phyloP scores from a whole-genome alignment of 2,329 filamentous ascomycete species.

The Arthrobotrys conoides region DNA sequence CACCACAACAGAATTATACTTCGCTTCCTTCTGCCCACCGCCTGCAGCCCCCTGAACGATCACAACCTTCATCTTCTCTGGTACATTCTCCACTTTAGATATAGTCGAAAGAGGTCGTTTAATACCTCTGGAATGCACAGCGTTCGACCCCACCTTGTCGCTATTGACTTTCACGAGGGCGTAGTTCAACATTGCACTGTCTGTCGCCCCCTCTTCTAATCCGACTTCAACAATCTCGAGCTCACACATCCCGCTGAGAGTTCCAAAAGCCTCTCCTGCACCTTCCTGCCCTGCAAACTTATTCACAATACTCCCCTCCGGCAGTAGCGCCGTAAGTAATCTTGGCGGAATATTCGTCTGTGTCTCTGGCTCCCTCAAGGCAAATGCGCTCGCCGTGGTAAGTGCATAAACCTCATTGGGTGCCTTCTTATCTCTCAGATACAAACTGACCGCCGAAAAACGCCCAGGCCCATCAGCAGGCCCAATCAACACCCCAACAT shows the following conservation, averaged over 20 bases:
- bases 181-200: conserved; percentile 45
- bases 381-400: conserved; percentile 48
- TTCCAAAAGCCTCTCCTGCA: conserved; percentile 36
- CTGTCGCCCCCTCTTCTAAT: neutral
- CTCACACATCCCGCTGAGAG: conserved; percentile 44
- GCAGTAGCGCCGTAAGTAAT: conserved; percentile 35
- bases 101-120: conserved; percentile 12
- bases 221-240: conserved; percentile 37
- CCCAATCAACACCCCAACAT: conserved; percentile 49
- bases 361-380: conserved; percentile 40
- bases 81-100: conserved; percentile 17
- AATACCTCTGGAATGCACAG: conserved; percentile 28
- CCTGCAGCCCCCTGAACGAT: conserved; percentile 27
- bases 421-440: conserved; percentile 38
- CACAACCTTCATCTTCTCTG: conserved; percentile 34
- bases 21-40: conserved; percentile 38
- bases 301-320: conserved; percentile 49
- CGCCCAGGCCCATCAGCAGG: conserved; percentile 44
- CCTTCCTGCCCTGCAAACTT: conserved; percentile 28
- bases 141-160: conserved; percentile 35
- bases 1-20: conserved; percentile 37
- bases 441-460: conserved; percentile 43
- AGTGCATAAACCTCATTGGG: conserved; percentile 37
- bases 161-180: conserved; percentile 52
- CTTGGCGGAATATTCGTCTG: conserved; percentile 50